These are phyloP conservation scores for Escallonia rubra DNA, from an alignment of 129 eudicot genomes.

Conservation along the genomic window DNA sequence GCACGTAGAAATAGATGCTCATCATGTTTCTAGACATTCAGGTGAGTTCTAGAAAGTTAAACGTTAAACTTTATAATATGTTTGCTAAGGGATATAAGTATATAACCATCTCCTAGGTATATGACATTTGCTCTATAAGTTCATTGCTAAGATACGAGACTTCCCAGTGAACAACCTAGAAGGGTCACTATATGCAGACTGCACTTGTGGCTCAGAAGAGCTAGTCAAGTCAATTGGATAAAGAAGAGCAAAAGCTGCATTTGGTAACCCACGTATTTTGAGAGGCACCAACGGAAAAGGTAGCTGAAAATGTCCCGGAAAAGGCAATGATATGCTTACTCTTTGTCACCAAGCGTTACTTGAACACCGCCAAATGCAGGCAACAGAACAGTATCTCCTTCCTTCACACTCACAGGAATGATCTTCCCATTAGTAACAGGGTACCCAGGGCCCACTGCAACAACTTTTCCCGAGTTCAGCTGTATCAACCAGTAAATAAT, in stretches of 20 bases:
- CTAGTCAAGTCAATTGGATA: not conserved
- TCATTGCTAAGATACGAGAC: too few relatives aligned
- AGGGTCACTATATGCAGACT: not conserved
- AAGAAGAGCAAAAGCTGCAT: not conserved
- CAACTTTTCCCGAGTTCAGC: slow-evolving; percentile 79
- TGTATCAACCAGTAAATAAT: slow-evolving; percentile 12
- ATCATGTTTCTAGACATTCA: too few relatives aligned
- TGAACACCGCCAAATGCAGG: slow-evolving; percentile 77
- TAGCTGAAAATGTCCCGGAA: not conserved
- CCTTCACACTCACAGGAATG: slow-evolving; percentile 59
- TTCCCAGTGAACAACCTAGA: not conserved
- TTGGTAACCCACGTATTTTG: not conserved
- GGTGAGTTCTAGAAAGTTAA: too few relatives aligned
- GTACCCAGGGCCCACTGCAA: slow-evolving; percentile 70
- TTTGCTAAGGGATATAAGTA: too few relatives aligned
- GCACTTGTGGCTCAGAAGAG: too few relatives aligned
- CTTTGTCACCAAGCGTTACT: slow-evolving; percentile 66
- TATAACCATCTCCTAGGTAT: too few relatives aligned
- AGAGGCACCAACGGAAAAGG: not conserved
- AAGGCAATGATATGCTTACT: slow-evolving; percentile 34
- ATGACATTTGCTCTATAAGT: too few relatives aligned
- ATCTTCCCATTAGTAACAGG: slow-evolving; percentile 46
- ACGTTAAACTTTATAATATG: too few relatives aligned
- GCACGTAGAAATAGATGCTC: too few relatives aligned
- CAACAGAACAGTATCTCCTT: slow-evolving; percentile 65